phyloP scores from a whole-genome alignment of 169 alveolate species.

The Cryptosporidium sp. region DNA sequence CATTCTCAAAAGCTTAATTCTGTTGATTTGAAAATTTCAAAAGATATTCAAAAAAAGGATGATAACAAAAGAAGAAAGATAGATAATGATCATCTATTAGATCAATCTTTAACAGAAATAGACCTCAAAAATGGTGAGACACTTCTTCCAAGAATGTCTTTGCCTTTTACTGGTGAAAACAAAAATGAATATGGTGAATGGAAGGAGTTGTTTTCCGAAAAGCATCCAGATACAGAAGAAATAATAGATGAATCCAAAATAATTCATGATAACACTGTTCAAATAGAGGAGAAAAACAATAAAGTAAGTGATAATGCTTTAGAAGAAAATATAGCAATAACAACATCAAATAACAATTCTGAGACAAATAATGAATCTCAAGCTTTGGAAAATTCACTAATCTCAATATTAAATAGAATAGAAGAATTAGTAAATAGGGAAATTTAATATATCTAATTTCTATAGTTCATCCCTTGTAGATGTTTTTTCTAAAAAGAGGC shows the following conservation, averaged over 20 bases:
- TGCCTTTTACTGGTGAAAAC: background rate
- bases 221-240: background rate
- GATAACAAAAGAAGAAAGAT: conserved; percentile 22
- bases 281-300: background rate
- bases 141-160: background rate
- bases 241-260: background rate
- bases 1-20: background rate
- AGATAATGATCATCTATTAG: background rate
- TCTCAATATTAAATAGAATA: conserved; percentile 27
- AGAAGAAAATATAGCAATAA: background rate
- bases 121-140: background rate
- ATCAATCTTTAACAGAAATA: background rate
- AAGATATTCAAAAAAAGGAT: background rate
- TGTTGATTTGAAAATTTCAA: background rate
- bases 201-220: conserved; percentile 2
- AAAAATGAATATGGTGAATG: conserved; percentile 21
- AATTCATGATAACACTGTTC: background rate
- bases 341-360: background rate
- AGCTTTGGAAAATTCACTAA: conserved; percentile 16
- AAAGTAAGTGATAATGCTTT: background rate
- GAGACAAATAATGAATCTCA: background rate
- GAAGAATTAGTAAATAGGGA: conserved; percentile 44
- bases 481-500: conserved; percentile 5
- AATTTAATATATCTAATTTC: background rate
- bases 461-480: conserved; percentile 33